Base-by-base conservation (phyloP, 176 grass and related monocot species). In the Eleusine indica region DNA sequence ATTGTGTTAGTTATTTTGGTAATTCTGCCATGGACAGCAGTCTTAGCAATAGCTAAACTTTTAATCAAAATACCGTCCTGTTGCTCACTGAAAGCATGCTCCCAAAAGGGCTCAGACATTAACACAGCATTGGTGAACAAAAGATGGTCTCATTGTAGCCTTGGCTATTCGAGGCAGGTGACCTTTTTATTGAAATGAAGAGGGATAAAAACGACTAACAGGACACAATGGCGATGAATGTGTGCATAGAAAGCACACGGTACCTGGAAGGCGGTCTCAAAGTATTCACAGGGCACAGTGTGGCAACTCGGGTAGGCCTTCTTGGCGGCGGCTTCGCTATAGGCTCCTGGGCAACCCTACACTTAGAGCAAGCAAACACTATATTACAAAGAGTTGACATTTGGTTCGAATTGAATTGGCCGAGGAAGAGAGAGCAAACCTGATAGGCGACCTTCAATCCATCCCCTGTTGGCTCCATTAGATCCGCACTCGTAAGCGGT, bases 261-360 rank as follows among this genome's bases (percentile, higher is more conserved):
- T 65, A 88, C 94, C 71, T 92, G 87, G 71, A 97, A 97, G 47
- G 89, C 87, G 42, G 82, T 97, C 41, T 97, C 91, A 49, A 97
- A 92, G 39, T 90, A 84, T 76, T 97, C 91, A 70, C 94, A 93
- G 35, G 91, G 94, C 83, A 97, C 89, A 56, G 91, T 85, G 39
- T 90, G 78, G 74, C 94, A 97, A 70, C 92, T 93, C 32, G 89
- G 89, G 68, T 97, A 97, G 15, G 94, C 91, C 76, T 93, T 97
- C 66, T 28, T 88, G 35, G 94, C 91, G 10, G 94, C 94, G 9
- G 91, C 89, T 89, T 97, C 94, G 7, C 94, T 93, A 79, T 93
- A 93, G 29, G 94, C 94, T 56, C 91, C 94, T 2, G 91, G 87
- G 42, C 88, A 88, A 3, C 91, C 91, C 94, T 93, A 74, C 66